These are phyloP conservation scores for Ceratonia siliqua DNA, from an alignment of 306 rosid genomes.

Conservation along the genomic window DNA sequence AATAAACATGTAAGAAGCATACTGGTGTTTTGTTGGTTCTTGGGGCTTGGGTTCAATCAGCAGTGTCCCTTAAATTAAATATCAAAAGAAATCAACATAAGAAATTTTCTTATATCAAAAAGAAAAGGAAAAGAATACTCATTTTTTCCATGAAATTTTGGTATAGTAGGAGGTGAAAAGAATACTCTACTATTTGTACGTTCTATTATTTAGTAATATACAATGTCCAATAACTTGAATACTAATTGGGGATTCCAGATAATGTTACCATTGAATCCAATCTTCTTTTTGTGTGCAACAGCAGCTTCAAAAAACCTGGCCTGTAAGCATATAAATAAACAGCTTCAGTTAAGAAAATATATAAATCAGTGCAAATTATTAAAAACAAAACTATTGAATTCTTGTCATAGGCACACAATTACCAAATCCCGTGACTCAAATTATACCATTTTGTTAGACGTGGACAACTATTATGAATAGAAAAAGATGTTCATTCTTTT, in stretches of 20 bases:
- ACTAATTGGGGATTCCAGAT: slow-evolving; percentile 15
- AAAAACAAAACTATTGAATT: neutral
- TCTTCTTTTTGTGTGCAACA: slow-evolving; percentile 84
- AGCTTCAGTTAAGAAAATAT: slow-evolving; percentile 3
- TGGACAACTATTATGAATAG: neutral
- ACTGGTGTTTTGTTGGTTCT: slow-evolving; percentile 99
- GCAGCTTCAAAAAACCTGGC: slow-evolving; percentile 91
- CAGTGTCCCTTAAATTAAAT: slow-evolving; percentile 64
- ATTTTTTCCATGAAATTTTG: neutral
- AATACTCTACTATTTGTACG: neutral
- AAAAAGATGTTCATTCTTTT: neutral
- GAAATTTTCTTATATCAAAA: neutral
- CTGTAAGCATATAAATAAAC: slow-evolving; percentile 46
- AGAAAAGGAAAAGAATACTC: neutral
- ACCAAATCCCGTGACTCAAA: neutral
- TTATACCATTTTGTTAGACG: neutral
- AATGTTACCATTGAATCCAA: slow-evolving; percentile 81
- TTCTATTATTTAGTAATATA: slow-evolving; percentile 21
- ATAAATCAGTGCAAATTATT: slow-evolving; percentile 2
- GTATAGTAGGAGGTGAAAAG: neutral
- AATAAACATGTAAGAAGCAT: slow-evolving; percentile 30
- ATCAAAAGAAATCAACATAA: slow-evolving; percentile 9
- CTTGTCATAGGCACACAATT: slow-evolving; percentile 5
- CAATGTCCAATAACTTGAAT: neutral
- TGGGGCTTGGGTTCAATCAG: slow-evolving; percentile 97